phyloP scores from a whole-genome alignment of 2,329 filamentous ascomycete genomes.

The Cladophialophora exuberans region DNA sequence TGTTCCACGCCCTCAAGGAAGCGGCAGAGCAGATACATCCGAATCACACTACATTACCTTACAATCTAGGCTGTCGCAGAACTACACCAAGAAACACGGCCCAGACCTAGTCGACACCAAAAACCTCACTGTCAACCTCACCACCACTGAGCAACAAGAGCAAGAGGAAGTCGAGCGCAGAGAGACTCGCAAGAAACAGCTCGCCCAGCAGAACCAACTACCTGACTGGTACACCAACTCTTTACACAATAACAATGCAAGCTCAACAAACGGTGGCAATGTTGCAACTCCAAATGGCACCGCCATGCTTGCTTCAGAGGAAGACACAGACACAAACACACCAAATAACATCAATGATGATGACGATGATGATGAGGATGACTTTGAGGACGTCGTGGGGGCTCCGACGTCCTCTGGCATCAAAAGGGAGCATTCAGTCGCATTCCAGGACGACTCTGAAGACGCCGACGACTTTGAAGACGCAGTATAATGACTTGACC shows the following conservation, averaged over 20 bases:
- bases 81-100: conserved; percentile 36
- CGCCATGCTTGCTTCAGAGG: conserved; percentile 19
- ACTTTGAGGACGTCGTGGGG: conserved; percentile 33
- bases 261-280: conserved; percentile 20
- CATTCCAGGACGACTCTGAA: conserved; percentile 29
- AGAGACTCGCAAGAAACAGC: conserved; percentile 50
- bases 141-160: conserved; percentile 47
- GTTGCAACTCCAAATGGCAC: conserved; percentile 14
- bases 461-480: conserved; percentile 36
- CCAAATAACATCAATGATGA: conserved; percentile 32
- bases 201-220: conserved; percentile 56
- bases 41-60: conserved; percentile 47
- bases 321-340: conserved; percentile 28
- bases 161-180: conserved; percentile 52
- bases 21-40: conserved; percentile 42
- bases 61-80: conserved; percentile 37
- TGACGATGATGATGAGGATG: conserved; percentile 32
- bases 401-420: conserved; percentile 22
- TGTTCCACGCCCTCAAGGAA: conserved; percentile 45
- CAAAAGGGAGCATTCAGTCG: conserved; percentile 26
- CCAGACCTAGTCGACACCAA: conserved; percentile 48
- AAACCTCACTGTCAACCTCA: conserved; percentile 54
- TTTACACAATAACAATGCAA: not conserved
- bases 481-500: conserved; percentile 18
- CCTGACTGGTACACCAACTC: conserved; percentile 55